phyloP scores from a whole-genome alignment of 2,329 filamentous ascomycete species.

The Aspergillus sp. region DNA sequence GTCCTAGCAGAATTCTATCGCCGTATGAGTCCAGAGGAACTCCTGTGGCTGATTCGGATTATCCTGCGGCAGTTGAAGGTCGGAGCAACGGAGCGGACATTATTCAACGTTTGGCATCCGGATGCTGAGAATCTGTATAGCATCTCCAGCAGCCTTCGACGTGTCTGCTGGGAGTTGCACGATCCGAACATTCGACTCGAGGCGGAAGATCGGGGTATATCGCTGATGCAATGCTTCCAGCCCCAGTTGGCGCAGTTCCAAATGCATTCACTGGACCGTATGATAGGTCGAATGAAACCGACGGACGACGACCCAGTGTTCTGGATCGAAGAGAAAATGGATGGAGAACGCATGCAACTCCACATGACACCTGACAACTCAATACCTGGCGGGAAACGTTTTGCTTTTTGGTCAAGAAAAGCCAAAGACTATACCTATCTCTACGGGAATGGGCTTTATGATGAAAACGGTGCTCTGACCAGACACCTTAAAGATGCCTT shows the following conservation, averaged over 20 bases:
- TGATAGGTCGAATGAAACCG: conserved; percentile 60
- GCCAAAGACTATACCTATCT: conserved; percentile 94
- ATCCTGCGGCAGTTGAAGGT: conserved; percentile 72
- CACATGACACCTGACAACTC: conserved; percentile 71
- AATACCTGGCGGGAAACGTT: conserved; percentile 61
- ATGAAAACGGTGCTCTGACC: conserved; percentile 69
- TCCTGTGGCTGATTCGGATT: conserved; percentile 92
- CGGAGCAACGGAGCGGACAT: conserved; percentile 75
- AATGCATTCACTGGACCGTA: conserved; percentile 69
- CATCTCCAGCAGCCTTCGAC: conserved; percentile 78
- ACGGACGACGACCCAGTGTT: conserved; percentile 67
- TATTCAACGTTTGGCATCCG: conserved; percentile 74
- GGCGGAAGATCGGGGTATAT: conserved; percentile 64
- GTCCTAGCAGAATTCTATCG: conserved; percentile 80
- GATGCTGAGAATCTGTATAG: conserved; percentile 74
- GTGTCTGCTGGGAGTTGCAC: conserved; percentile 89
- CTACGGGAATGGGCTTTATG: conserved; percentile 69
- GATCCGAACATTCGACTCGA: conserved; percentile 66
- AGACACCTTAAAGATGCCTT: conserved; percentile 73
- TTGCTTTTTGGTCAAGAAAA: conserved; percentile 90
- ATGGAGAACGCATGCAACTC: conserved; percentile 94
- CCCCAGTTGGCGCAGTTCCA: conserved; percentile 92
- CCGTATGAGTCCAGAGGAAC: conserved; percentile 84
- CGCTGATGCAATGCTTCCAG: conserved; percentile 90
- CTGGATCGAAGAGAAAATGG: conserved; percentile 97